phyloP scores from a whole-genome alignment of 192 early-diverging fungal species.

The Rhizophagus prolifer region DNA sequence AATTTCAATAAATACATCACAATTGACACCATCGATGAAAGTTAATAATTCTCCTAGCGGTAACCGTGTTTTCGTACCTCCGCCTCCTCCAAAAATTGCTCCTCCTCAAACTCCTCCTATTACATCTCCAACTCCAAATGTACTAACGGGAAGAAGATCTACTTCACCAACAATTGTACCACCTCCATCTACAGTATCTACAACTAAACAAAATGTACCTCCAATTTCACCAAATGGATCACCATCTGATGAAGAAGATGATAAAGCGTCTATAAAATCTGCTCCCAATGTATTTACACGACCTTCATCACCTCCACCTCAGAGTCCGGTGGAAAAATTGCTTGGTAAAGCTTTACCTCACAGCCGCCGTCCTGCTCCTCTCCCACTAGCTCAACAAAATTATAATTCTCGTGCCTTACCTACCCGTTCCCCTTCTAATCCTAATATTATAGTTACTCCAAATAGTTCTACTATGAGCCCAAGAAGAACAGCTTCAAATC shows the following conservation, averaged over 20 bases:
- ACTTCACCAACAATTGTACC: neutral
- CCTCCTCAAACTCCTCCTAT: constrained; percentile 1
- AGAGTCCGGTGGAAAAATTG: constrained; percentile 12
- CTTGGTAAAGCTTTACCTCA: constrained; percentile 3
- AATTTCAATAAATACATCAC: neutral
- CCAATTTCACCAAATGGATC: neutral
- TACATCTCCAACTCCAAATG: neutral
- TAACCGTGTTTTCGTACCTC: neutral
- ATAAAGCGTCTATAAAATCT: constrained; percentile 14
- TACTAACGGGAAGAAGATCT: neutral
- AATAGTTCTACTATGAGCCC: neutral
- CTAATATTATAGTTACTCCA: neutral
- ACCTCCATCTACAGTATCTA: neutral
- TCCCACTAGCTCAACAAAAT: constrained; percentile 11
- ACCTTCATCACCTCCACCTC: neutral
- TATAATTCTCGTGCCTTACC: constrained; percentile 20
- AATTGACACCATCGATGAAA: neutral
- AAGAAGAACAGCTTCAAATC: constrained; percentile 27
- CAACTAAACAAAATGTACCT: neutral
- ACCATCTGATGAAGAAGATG: neutral
- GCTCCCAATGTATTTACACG: neutral
- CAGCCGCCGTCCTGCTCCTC: constrained; percentile 19
- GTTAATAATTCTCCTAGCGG: neutral
- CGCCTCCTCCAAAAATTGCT: constrained; percentile 5
- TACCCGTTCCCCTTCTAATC: neutral